Conservation (phyloP, 2,329 filamentous ascomycete genomes). For the Alternaria atra region DNA sequence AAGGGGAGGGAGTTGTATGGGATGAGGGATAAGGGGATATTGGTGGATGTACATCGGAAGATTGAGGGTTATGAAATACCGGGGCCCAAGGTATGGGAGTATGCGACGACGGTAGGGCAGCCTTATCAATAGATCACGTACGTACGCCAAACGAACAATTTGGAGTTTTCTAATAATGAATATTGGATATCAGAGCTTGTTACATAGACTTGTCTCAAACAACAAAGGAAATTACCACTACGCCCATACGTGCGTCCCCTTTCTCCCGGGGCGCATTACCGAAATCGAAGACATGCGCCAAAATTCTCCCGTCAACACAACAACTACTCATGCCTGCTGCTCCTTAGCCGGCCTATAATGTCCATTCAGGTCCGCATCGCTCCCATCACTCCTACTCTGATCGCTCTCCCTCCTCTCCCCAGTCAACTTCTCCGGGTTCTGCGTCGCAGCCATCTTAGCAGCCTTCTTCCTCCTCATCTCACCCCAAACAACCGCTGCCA, state of each 20-base stretch:
- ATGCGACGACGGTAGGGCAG: constrained; percentile 16
- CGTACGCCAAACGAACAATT: too few relatives aligned
- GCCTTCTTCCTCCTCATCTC: constrained; percentile 35
- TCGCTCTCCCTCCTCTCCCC: neutral
- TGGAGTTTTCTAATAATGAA: too few relatives aligned
- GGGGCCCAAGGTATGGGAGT: constrained; percentile 45
- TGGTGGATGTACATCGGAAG: constrained; percentile 52
- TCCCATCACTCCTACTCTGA: neutral
- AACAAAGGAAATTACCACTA: too few relatives aligned
- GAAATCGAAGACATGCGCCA: too few relatives aligned
- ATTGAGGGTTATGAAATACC: constrained; percentile 51
- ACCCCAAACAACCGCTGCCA: constrained; percentile 40
- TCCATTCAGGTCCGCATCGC: neutral
- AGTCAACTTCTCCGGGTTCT: neutral
- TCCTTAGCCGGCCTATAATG: neutral
- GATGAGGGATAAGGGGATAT: constrained; percentile 49
- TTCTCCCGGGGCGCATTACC: too few relatives aligned
- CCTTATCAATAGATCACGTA: constrained; percentile 6
- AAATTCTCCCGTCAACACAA: too few relatives aligned
- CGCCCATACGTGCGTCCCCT: too few relatives aligned
- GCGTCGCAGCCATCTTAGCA: neutral
- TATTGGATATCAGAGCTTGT: too few relatives aligned
- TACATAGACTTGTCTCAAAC: too few relatives aligned
- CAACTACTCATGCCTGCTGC: neutral
- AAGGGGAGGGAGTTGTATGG: constrained; percentile 59